Evolutionary conservation across 305 asterid genomes (phyloP), one percentile per base, ranked within the genome.

Genomic region (Salvia sclarea): DNA sequence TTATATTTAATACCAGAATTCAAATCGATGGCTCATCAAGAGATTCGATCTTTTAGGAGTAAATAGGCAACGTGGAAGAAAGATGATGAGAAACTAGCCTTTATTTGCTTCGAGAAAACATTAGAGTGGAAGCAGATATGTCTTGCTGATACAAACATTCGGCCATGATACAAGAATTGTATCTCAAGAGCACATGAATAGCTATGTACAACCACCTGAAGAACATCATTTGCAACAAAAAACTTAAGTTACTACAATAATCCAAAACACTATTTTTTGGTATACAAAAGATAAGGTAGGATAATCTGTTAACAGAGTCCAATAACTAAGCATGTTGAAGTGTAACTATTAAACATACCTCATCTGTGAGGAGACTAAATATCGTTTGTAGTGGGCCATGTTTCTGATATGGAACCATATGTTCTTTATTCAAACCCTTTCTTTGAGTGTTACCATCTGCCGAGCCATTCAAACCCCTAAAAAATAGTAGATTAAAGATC

Each of bases 111-210:
- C 4, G 95, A 88, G 82, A 94, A 94, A 53, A 94, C 88, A 52
- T 89, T 91, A 70, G 99, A 91, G 77, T 87, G 95, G 83, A 94
- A 91, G 87, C 99, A 94, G 77, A 94, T 84, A 84, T 89, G 88
- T 88, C 93, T 84, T 28, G 95, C 77, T 38, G 98, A 94, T 68
- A 94, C 84, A 75, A 86, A 94, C 88, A 94, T 80, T 71, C 98
- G 89, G 47, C 98, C 99, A 25, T 94, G 99, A 79, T 91, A 91
- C 76, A 94, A 82, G 73, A 94, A 87, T 65, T 98, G 91, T 79
- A 96, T 85, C 86, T 94, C 98, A 2, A 94, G 90, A 44, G 99
- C 96, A 71, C 99, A 94, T 62, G 99, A 89, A 83, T 89, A 94
- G 84, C 93, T 94, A 79, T 91, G 93, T 78, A 85, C 88, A 68